Evolutionary conservation across 768 basidiomycete species (phyloP).

Genomic region (Phylloporus arenicola): DNA sequence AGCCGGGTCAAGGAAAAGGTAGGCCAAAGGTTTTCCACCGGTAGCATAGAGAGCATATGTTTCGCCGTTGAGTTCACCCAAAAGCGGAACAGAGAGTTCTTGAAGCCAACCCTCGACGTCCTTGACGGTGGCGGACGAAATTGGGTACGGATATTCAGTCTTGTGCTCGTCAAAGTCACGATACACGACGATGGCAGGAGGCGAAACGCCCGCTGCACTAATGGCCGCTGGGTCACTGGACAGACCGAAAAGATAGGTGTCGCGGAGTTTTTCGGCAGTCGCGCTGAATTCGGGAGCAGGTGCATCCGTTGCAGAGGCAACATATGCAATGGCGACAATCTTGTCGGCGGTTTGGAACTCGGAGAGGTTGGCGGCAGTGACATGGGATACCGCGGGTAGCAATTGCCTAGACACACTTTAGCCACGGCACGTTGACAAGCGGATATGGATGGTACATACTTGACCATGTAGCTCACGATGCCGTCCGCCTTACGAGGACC

Average conservation of each 20-base stretch:
- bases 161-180: conserved; percentile 85
- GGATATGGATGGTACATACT: conserved; percentile 46
- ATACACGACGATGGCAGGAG: conserved; percentile 88
- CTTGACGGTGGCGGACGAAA: conserved; percentile 45
- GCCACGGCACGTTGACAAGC: background rate
- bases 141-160: conserved; percentile 60
- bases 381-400: conserved; percentile 84
- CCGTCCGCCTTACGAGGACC: conserved; percentile 95
- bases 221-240: conserved; percentile 66
- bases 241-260: conserved; percentile 89
- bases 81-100: conserved; percentile 78
- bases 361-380: conserved; percentile 69
- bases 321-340: conserved; percentile 84
- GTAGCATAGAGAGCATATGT: conserved; percentile 85
- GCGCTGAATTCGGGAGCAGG: conserved; percentile 71
- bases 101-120: conserved; percentile 75
- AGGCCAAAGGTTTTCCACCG: conserved; percentile 84
- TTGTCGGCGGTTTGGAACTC: conserved; percentile 89
- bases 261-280: conserved; percentile 82
- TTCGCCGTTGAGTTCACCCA: conserved; percentile 91
- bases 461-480: conserved; percentile 94
- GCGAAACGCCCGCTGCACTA: conserved; percentile 64
- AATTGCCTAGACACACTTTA: conserved; percentile 58
- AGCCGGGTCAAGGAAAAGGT: conserved; percentile 87
- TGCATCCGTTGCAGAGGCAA: conserved; percentile 63